These are phyloP conservation scores for Dioszegia aurantiaca DNA, from an alignment of 768 basidiomycete genomes.

Conservation along the genomic window DNA sequence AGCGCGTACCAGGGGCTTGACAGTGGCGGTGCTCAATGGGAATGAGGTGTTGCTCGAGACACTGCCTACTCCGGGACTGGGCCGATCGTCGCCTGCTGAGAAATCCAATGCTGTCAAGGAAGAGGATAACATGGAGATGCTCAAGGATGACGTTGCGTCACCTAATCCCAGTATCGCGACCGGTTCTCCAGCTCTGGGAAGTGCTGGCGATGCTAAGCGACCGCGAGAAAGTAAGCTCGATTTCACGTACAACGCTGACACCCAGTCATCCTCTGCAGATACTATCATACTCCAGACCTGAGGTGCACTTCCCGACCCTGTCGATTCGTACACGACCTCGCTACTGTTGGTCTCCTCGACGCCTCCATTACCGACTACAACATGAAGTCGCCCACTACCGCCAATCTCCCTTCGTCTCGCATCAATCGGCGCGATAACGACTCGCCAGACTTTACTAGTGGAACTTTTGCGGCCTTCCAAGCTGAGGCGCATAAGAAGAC, in stretches of 20 bases:
- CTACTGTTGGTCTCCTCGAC: neutral
- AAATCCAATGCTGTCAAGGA: neutral
- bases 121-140: constrained; percentile 5
- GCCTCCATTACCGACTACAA: constrained; percentile 14
- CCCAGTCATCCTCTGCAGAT: constrained; percentile 50
- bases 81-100: neutral
- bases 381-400: constrained; percentile 15
- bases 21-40: constrained; percentile 34
- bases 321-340: constrained; percentile 50
- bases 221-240: constrained; percentile 28
- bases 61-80: constrained; percentile 26
- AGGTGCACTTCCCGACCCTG: constrained; percentile 52
- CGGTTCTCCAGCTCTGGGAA: neutral
- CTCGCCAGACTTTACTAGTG: constrained; percentile 29
- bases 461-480: constrained; percentile 44
- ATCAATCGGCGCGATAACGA: neutral
- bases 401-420: constrained; percentile 10
- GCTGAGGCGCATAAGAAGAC: constrained; percentile 8
- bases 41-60: constrained; percentile 25
- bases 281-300: constrained; percentile 50
- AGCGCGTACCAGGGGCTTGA: constrained; percentile 33
- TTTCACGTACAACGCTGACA: neutral
- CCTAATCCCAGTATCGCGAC: neutral
- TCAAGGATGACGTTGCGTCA: neutral
- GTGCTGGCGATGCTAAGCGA: constrained; percentile 3